Conservation (phyloP, 108 stramenopile species). For the Nitzschia sp. region DNA sequence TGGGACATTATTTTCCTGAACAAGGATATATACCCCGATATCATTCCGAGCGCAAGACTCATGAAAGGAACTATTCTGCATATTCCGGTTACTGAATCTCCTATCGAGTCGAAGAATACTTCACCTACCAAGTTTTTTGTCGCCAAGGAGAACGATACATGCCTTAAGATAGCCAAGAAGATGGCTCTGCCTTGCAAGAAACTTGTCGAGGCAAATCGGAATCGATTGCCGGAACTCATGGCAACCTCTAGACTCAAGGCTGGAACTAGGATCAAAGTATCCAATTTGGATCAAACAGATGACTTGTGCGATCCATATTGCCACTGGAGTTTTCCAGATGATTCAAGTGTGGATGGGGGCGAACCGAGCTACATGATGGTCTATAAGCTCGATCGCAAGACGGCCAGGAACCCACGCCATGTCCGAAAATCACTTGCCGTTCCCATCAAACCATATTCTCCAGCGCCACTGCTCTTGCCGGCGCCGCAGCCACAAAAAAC, state of each 20-base stretch:
- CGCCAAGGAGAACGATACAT: conserved; percentile 85
- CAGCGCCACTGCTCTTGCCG: conserved; percentile 28
- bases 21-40: conserved; percentile 47
- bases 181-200: conserved; percentile 59
- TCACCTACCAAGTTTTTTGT: conserved; percentile 73
- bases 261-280: conserved; percentile 78
- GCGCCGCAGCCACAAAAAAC: conserved; percentile 13
- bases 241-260: conserved; percentile 61
- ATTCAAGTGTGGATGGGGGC: conserved; percentile 56
- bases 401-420: conserved; percentile 38
- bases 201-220: conserved; percentile 66
- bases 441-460: conserved; percentile 42
- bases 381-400: conserved; percentile 64
- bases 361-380: conserved; percentile 92
- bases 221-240: conserved; percentile 60
- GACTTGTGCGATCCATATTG: conserved; percentile 67
- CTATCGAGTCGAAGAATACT: conserved; percentile 1
- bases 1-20: conserved; percentile 88
- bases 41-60: conserved; percentile 57
- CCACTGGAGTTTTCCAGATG: conserved; percentile 91
- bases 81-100: conserved; percentile 42
- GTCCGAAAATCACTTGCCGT: conserved; percentile 69
- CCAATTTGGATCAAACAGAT: conserved; percentile 64
- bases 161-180: conserved; percentile 71
- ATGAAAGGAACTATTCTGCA: conserved; percentile 66